Evolutionary conservation across 305 asterid genomes (phyloP), one percentile per base, ranked within the genome.

Genomic region (Solanum hybrid): DNA sequence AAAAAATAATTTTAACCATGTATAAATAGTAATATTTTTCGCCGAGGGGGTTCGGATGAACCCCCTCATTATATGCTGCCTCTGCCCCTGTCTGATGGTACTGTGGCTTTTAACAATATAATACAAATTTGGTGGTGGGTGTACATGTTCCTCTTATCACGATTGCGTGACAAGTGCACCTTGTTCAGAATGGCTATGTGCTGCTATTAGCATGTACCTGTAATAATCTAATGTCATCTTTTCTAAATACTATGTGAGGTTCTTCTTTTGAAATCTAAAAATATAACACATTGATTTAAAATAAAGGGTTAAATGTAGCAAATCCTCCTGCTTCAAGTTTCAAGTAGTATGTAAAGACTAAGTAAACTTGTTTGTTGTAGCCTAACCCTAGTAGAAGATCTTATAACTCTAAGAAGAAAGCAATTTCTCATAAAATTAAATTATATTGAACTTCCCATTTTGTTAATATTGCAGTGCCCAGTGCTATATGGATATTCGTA

Each of bases 401-500:
- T 83, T 83, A 42, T 31, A 18, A 51, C 39, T 18, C 40, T 83
- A 46, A 83, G 29, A 42, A 20, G 20, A 18, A 83, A 46, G 40
- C 20, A 29, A 51, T 1, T 29, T 84, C 29, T 84, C 20, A 31
- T 84, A 1, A 11, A 51, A 46, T 84, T 29, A 51, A 29, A 51
- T 84, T 31, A 11, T 33, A 69, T 31, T 9, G 64, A 67, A 89
- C 64, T 77, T 71, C 90, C 22, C 26, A 3, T 79, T 75, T 75
- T 79, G 74, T 84, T 76, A 76, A 88, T 87, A 89, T 83, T 93
- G 94, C 98, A 97, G 99, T 90, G 89, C 95, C 91, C 99, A 95
- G 93, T 97, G 97, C 93, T 95, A 94, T 91, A 73, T 5, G 92
- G 98, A 96, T 92, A 93, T 97, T 83, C 96, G 94, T 31, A 91